A percentile compares a stretch with the other conserved stretches of the same genome.
phyloP scores from a whole-genome alignment of 177 flowering plant genomes.

The Vitis hybrid region DNA sequence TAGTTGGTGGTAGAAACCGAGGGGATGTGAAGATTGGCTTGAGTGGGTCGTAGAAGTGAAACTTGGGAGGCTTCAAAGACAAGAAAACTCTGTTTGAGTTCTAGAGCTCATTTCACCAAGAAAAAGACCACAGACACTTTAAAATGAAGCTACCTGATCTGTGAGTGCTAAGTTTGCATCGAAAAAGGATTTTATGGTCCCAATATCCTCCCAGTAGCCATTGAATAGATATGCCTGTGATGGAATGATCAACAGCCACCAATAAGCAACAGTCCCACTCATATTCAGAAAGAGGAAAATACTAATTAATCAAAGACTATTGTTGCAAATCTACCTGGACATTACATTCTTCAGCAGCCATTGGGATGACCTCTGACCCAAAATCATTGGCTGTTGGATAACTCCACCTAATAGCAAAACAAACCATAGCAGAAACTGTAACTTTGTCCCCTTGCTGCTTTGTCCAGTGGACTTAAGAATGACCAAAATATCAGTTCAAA shows the following conservation, averaged over 20 bases:
- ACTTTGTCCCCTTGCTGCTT: not conserved
- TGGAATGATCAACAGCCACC: not conserved
- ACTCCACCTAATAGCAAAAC: not conserved
- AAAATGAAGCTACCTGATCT: not conserved
- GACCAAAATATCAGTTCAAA: not conserved
- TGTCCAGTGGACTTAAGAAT: not conserved
- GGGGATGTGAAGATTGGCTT: slow-evolving; percentile 6
- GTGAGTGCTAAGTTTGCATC: slow-evolving; percentile 11
- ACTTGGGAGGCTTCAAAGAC: slow-evolving; percentile 2
- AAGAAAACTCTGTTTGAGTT: not conserved
- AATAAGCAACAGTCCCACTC: not conserved
- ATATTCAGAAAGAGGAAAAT: not conserved
- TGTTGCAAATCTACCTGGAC: not conserved
- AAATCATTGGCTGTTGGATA: slow-evolving; percentile 3
- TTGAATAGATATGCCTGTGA: slow-evolving; percentile 5
- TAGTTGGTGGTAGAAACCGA: slow-evolving; percentile 4
- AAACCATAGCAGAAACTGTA: not conserved
- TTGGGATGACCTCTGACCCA: slow-evolving; percentile 4
- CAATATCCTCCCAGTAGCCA: slow-evolving; percentile 7
- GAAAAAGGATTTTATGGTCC: slow-evolving; percentile 4
- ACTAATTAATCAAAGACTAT: not conserved
- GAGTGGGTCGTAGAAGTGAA: slow-evolving; percentile 2
- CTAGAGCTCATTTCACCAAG: not conserved
- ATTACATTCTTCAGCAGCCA: not conserved
- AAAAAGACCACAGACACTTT: not conserved